Conservation (phyloP, 306 rosid species). For the Cucumis sativus region Cucumber_9930_V3 NC_026659.2:23451501-23452000, state of each 20-base stretch:
- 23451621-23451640: not conserved
- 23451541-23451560: conserved; percentile 14
- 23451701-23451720: conserved; percentile 33
- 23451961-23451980: conserved; percentile 25
- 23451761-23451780: conserved; percentile 55
- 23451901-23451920: conserved; percentile 55
- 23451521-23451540: conserved; percentile 14
- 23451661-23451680: conserved; percentile 32
- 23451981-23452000: conserved; percentile 58
- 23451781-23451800: conserved; percentile 60
- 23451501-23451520: conserved; percentile 2
- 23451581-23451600: conserved; percentile 33
- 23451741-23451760: not conserved
- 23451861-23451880: conserved; percentile 58
- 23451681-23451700: conserved; percentile 54
- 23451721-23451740: conserved; percentile 26
- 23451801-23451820: conserved; percentile 46
- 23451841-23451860: conserved; percentile 20
- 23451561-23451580: conserved; percentile 73
- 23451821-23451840: conserved; percentile 21
- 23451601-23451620: not conserved
- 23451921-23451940: conserved; percentile 28
- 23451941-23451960: conserved; percentile 14
- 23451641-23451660: conserved; percentile 1
- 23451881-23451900: conserved; percentile 68